These are phyloP conservation scores for Exophiala viscosa DNA, from an alignment of 2,329 filamentous ascomycete genomes.

Conservation along the genomic window DNA sequence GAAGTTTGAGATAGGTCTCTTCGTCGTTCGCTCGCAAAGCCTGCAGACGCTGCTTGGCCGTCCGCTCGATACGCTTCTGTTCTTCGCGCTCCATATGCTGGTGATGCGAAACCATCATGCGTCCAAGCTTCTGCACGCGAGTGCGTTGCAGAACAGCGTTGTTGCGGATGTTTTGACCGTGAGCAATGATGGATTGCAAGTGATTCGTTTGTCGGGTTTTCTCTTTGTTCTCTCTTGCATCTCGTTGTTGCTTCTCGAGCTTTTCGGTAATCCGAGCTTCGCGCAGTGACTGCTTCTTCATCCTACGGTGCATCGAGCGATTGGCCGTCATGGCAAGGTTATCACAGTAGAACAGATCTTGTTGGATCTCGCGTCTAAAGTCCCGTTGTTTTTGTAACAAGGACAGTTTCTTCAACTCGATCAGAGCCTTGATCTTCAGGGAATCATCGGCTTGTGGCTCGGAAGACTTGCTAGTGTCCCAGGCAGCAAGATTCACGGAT, in stretches of 20 bases:
- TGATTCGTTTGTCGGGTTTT: constrained; percentile 97
- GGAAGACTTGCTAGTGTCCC: constrained; percentile 71
- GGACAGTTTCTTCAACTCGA: constrained; percentile 89
- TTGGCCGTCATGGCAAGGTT: constrained; percentile 98
- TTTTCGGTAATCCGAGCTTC: constrained; percentile 98
- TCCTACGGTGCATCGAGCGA: constrained; percentile 79
- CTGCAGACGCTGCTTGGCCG: constrained; percentile 98
- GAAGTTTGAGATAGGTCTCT: constrained; percentile 94
- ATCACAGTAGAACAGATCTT: constrained; percentile 91
- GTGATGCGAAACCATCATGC: constrained; percentile 84
- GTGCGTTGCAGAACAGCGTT: constrained; percentile 63
- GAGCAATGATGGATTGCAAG: constrained; percentile 77
- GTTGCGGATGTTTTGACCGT: constrained; percentile 72
- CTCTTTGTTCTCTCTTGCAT: constrained; percentile 90
- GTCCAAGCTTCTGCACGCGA: constrained; percentile 80
- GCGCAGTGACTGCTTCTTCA: constrained; percentile 95
- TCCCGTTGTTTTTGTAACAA: constrained; percentile 85
- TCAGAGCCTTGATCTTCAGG: constrained; percentile 82
- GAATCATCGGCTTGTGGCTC: constrained; percentile 72
- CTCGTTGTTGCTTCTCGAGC: constrained; percentile 96
- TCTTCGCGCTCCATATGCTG: constrained; percentile 98
- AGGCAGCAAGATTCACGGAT: constrained; percentile 79
- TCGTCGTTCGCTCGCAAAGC: constrained; percentile 98
- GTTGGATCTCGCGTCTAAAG: constrained; percentile 79
- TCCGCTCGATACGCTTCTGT: constrained; percentile 95